Evolutionary conservation across 2,329 filamentous ascomycete genomes (phyloP).

Genomic region (Albophoma yamanashiensis): DNA sequence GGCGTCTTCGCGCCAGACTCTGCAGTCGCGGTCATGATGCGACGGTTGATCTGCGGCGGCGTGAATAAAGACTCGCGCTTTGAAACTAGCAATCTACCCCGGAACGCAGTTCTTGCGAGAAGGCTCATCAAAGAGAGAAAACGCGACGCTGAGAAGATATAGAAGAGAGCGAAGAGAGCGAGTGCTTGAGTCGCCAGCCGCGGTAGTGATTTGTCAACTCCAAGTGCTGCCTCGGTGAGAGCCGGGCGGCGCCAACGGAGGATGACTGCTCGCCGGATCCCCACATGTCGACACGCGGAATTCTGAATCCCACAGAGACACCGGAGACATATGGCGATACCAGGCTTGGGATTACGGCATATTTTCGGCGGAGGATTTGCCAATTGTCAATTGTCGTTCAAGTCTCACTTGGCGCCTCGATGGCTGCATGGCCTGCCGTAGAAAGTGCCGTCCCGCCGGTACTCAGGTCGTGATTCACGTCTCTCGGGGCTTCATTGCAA

Average conservation of each 20-base stretch:
- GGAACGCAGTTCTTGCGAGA: conserved; percentile 4
- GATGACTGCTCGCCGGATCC: background rate
- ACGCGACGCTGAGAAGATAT: background rate
- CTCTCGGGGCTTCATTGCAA: background rate
- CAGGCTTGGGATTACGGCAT: background rate
- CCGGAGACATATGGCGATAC: background rate
- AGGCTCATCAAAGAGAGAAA: conserved; percentile 8
- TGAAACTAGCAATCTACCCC: conserved; percentile 7
- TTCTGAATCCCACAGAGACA: background rate
- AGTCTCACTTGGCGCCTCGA: background rate
- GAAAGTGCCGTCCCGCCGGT: background rate
- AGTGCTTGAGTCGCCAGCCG: background rate
- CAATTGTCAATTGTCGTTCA: background rate
- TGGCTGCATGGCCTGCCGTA: background rate
- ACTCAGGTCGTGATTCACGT: no score
- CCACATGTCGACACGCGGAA: background rate
- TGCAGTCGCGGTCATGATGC: conserved; percentile 15
- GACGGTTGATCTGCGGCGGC: conserved; percentile 1
- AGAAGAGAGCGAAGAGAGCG: background rate
- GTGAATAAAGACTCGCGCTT: background rate
- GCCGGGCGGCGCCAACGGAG: background rate
- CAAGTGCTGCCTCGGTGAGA: background rate
- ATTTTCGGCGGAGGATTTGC: background rate
- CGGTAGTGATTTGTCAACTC: background rate
- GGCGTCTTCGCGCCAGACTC: conserved; percentile 11